Evolutionary conservation across 345 rosid species (phyloP).

Genomic region (Mallotus nudiflorus): DNA sequence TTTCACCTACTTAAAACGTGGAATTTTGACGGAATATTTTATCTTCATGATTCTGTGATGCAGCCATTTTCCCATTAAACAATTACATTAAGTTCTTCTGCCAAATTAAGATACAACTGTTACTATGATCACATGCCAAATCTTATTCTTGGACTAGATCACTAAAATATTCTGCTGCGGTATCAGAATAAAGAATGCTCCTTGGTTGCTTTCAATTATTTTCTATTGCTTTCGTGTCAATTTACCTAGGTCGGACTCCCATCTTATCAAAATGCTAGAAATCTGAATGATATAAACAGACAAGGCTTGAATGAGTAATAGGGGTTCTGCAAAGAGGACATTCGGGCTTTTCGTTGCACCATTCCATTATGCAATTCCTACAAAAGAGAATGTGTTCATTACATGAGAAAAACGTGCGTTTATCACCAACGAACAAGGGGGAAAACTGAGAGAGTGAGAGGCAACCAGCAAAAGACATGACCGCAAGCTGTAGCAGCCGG

Average conservation of each 20-base stretch:
- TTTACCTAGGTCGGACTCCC: neutral
- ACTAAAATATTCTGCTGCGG: neutral
- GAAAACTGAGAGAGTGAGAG: neutral
- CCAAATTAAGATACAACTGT: too few relatives aligned
- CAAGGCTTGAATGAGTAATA: constrained; percentile 78
- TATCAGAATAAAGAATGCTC: neutral
- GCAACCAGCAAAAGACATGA: constrained; percentile 90
- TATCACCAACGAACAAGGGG: neutral
- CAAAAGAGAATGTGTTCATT: neutral
- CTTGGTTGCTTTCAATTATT: neutral
- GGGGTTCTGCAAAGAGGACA: constrained; percentile 95
- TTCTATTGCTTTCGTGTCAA: neutral
- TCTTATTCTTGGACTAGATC: neutral
- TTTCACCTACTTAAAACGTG: too few relatives aligned
- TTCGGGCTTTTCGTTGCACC: constrained; percentile 98
- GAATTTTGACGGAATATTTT: too few relatives aligned
- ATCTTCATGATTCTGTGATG: too few relatives aligned
- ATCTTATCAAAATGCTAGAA: constrained; percentile 39
- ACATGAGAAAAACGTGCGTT: neutral
- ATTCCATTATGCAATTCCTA: constrained; percentile 96
- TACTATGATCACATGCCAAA: too few relatives aligned
- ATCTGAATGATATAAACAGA: constrained; percentile 82
- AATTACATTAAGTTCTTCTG: too few relatives aligned
- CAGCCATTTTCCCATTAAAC: too few relatives aligned
- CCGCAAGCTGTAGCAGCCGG: constrained; percentile 95